phyloP scores from a whole-genome alignment of 2,329 filamentous ascomycete species.

The Tothia fuscella region DNA sequence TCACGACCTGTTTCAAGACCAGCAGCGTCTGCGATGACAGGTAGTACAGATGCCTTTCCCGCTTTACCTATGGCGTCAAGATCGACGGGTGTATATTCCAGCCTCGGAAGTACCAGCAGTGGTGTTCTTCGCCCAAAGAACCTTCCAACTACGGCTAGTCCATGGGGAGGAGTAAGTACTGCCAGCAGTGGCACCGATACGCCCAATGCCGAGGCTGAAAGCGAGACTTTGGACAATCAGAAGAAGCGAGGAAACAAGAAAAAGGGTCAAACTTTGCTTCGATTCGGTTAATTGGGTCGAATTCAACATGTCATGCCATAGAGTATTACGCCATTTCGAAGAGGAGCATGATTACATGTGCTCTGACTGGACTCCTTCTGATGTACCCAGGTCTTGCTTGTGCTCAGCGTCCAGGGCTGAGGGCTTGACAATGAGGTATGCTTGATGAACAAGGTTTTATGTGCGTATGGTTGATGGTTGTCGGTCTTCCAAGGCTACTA shows the following conservation, averaged over 20 bases:
- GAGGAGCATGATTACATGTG: no score
- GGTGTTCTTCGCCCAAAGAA: slow-evolving; percentile 25
- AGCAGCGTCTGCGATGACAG: slow-evolving; percentile 16
- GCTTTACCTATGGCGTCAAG: slow-evolving; percentile 70
- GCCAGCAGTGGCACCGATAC: neutral
- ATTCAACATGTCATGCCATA: no score
- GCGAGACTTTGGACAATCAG: slow-evolving; percentile 14
- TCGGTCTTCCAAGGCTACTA: no score
- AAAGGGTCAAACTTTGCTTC: slow-evolving; percentile 39
- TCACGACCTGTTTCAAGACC: slow-evolving; percentile 12
- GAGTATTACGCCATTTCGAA: no score
- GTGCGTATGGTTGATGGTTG: no score
- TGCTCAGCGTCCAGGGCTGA: no score
- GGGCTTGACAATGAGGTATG: no score
- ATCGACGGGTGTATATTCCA: slow-evolving; percentile 43
- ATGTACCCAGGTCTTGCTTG: no score
- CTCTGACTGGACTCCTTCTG: no score
- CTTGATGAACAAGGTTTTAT: no score
- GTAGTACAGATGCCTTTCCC: slow-evolving; percentile 56
- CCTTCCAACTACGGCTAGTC: neutral
- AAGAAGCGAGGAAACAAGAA: slow-evolving; percentile 38
- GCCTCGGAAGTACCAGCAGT: slow-evolving; percentile 34
- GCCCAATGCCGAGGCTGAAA: slow-evolving; percentile 11
- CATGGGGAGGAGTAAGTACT: neutral
- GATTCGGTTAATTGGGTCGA: slow-evolving; percentile 33